These are phyloP conservation scores for Flammula alnicola DNA, from an alignment of 1,284 basidiomycete genomes.

Conservation along the genomic window DNA sequence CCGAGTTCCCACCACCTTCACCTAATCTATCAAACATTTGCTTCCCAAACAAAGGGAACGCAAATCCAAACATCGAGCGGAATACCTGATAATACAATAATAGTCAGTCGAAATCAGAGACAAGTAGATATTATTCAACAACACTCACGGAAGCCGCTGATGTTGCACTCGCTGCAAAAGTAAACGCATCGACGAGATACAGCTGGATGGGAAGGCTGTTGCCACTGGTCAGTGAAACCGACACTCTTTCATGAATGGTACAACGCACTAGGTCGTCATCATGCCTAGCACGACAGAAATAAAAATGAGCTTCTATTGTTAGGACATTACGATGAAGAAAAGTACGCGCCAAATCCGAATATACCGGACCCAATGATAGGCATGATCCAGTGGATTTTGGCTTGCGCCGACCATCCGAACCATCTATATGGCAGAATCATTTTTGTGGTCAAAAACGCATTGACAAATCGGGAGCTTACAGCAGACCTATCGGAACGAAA, in stretches of 20 bases:
- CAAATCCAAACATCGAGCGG: slow-evolving; percentile 71
- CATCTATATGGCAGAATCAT: slow-evolving; percentile 42
- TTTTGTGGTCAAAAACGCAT: neutral
- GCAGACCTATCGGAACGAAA: slow-evolving; percentile 70
- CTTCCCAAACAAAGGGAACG: slow-evolving; percentile 70
- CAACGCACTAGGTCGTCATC: slow-evolving; percentile 57
- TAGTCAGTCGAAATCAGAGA: neutral
- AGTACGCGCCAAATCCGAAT: slow-evolving; percentile 47
- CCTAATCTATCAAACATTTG: slow-evolving; percentile 68
- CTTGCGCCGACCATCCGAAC: slow-evolving; percentile 75
- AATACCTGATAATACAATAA: slow-evolving; percentile 49
- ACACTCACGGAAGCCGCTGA: slow-evolving; percentile 62
- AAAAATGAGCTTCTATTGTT: neutral
- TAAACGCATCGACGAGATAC: slow-evolving; percentile 75
- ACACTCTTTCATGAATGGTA: neutral
- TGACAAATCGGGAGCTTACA: slow-evolving; percentile 46
- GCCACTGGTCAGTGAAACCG: slow-evolving; percentile 2
- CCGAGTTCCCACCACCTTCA: slow-evolving; percentile 65
- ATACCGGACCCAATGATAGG: too few relatives aligned
- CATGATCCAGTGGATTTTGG: slow-evolving; percentile 67
- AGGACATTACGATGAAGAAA: neutral
- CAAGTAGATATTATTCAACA: slow-evolving; percentile 27
- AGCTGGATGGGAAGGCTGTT: slow-evolving; percentile 66
- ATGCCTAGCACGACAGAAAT: slow-evolving; percentile 47
- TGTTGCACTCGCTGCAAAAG: slow-evolving; percentile 67